phyloP scores from a whole-genome alignment of 192 early-diverging fungal species.

The Podila horticola region DNA sequence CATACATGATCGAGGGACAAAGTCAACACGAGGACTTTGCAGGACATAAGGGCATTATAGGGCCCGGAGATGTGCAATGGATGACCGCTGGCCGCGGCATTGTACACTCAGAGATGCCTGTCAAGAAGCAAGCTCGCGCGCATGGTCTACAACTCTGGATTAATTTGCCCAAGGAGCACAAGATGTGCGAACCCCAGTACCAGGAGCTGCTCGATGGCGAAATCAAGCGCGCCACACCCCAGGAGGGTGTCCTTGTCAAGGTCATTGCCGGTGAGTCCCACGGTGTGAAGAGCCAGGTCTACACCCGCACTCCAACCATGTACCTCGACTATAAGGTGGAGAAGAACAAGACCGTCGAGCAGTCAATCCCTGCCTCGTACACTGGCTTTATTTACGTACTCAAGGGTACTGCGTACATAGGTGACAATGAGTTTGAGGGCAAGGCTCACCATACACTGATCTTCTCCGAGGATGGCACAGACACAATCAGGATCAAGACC shows the following conservation, averaged over 20 bases:
- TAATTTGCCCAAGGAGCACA: constrained; percentile 61
- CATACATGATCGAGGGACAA: constrained; percentile 51
- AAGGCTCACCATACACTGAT: no score
- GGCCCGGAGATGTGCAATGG: constrained; percentile 65
- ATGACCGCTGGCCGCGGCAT: constrained; percentile 75
- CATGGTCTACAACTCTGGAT: constrained; percentile 70
- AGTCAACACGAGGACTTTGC: constrained; percentile 65
- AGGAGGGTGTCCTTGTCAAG: not conserved
- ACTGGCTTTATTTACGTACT: constrained; percentile 29
- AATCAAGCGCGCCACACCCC: constrained; percentile 13
- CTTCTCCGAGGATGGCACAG: constrained; percentile 1
- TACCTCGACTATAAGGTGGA: constrained; percentile 17
- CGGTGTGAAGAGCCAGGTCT: not conserved
- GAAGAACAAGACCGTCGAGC: constrained; percentile 5
- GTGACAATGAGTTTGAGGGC: not conserved
- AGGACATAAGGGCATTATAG: constrained; percentile 60
- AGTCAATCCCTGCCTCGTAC: constrained; percentile 32
- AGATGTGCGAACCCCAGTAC: constrained; percentile 60
- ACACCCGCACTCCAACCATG: constrained; percentile 31
- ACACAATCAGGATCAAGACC: constrained; percentile 23
- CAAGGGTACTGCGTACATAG: constrained; percentile 19
- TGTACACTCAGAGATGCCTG: constrained; percentile 63
- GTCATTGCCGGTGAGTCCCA: constrained; percentile 41
- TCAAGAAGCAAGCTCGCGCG: constrained; percentile 34
- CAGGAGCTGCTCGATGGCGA: constrained; percentile 23